Evolutionary conservation across 2,329 filamentous ascomycete species (phyloP).

Genomic region (Fusarium proliferatum): DNA sequence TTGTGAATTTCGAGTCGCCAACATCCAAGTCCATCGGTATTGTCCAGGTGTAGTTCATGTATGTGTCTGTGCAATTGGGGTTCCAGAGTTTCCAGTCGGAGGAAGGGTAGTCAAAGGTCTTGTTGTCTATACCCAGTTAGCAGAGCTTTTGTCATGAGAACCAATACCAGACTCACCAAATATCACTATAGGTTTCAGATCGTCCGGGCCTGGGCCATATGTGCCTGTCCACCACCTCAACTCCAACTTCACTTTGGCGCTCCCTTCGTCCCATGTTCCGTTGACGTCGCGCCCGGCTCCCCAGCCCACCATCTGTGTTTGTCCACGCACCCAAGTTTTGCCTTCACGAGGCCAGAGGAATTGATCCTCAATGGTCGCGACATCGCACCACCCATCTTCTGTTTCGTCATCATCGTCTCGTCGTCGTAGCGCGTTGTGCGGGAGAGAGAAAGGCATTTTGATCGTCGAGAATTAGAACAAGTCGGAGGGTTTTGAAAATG

Average conservation of each 20-base stretch:
- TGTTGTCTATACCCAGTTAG: background rate
- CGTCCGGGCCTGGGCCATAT: background rate
- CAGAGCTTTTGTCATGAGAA: rapidly evolving
- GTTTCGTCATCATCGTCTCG: background rate
- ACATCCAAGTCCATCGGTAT: background rate
- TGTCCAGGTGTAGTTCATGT: background rate
- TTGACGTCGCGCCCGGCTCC: background rate
- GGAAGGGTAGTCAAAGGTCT: background rate
- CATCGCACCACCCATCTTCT: background rate
- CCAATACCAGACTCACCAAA: background rate
- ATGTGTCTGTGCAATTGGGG: background rate
- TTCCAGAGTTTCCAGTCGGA: background rate
- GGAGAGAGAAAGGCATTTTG: background rate
- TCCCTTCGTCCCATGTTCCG: background rate
- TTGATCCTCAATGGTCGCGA: background rate
- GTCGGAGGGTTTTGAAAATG: background rate
- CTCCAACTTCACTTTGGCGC: background rate
- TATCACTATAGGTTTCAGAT: background rate
- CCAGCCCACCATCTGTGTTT: conserved; percentile 1
- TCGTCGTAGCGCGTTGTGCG: background rate
- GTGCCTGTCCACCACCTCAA: background rate
- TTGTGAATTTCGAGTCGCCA: background rate
- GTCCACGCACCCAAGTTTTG: background rate
- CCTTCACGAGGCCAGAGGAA: conserved; percentile 3
- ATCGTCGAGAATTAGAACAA: background rate